Base-by-base conservation (phyloP, 2,329 filamentous ascomycete species). In the Cryphonectria parasitica region DNA sequence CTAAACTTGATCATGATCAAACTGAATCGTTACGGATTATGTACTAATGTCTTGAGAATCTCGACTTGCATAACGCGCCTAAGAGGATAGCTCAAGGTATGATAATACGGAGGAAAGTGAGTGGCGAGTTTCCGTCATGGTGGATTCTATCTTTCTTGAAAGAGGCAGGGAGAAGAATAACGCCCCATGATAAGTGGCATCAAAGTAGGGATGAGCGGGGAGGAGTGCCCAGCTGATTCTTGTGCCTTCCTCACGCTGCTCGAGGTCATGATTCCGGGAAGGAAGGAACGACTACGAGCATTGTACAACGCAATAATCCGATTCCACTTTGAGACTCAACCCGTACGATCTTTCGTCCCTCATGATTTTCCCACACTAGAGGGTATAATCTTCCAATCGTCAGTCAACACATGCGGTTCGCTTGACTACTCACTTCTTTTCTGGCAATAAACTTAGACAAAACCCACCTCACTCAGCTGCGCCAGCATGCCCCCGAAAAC, bases 401-500 rank as follows among this genome's bases (percentile, higher is more conserved):
- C 13, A 25, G 34, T 7, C 17, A 36, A 39, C 3, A 61, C 58
- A n/a, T 39, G 22, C 19, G 22, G 34, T 36, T 22, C 1, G 22
- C 19, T 61, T 22, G 19, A 25, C 34, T 8, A n/a, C 15, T 11
- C 45, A 31, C 28, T 17, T 34, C 7, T 19, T 28, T 5, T 58
- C 28, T 31, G 15, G 28, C 28, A 58, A 2, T 28, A 19, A 13
- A 8, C 19, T 17, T 17, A 58, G 6, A 8, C 54, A 2, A 34
- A 1, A 3, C 28, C 8, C 61, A 31, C 25, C 61, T 64, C 31
- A 45, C 2, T 64, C n/a, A 64, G 61, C 64, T 22, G 52, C 31
- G 13, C 22, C 36, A 64, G 25, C 15, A 71, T 72, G 71, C 68
- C 71, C 11, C 68, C 71, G 15, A 71, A 64, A 43, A 66, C 63